Evolutionary conservation across 1,284 basidiomycete species (phyloP).

Genomic region (Neotropicomus parvogracilis): DNA sequence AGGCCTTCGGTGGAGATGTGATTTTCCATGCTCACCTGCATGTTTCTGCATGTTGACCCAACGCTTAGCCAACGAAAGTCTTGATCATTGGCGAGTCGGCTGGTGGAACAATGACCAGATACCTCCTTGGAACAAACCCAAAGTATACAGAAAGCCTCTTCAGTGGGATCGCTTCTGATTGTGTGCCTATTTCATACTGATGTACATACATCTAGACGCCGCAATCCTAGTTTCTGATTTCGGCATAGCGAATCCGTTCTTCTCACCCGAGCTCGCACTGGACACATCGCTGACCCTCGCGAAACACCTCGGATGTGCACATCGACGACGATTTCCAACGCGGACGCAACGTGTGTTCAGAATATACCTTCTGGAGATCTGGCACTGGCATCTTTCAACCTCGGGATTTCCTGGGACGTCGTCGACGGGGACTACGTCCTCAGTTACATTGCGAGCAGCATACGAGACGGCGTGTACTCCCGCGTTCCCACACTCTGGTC

Average conservation of each 20-base stretch:
- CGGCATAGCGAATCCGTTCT: conserved; percentile 11
- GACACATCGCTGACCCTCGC: conserved; percentile 5
- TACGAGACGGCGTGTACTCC: conserved; percentile 3
- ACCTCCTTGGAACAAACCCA: conserved; percentile 16
- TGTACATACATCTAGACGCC: conserved; percentile 1
- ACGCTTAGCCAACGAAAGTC: conserved; percentile 12
- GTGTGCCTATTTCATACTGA: neutral
- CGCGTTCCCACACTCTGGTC: conserved; percentile 11
- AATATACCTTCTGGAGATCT: neutral
- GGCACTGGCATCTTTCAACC: neutral
- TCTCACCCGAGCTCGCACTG: conserved; percentile 3
- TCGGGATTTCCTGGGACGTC: neutral
- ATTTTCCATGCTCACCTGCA: neutral
- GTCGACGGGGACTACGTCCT: conserved; percentile 11
- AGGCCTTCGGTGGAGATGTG: conserved; percentile 28
- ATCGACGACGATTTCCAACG: conserved; percentile 6
- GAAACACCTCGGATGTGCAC: conserved; percentile 9
- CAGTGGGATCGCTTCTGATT: conserved; percentile 1
- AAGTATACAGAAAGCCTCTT: conserved; percentile 8
- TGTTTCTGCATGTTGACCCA: neutral
- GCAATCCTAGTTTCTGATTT: conserved; percentile 17
- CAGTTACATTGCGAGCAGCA: conserved; percentile 8
- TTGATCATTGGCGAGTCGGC: conserved; percentile 19
- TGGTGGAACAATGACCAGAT: conserved; percentile 14
- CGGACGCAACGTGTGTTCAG: conserved; percentile 1